phyloP scores from a whole-genome alignment of 345 rosid species.

The Abelmoschus esculentus region DNA sequence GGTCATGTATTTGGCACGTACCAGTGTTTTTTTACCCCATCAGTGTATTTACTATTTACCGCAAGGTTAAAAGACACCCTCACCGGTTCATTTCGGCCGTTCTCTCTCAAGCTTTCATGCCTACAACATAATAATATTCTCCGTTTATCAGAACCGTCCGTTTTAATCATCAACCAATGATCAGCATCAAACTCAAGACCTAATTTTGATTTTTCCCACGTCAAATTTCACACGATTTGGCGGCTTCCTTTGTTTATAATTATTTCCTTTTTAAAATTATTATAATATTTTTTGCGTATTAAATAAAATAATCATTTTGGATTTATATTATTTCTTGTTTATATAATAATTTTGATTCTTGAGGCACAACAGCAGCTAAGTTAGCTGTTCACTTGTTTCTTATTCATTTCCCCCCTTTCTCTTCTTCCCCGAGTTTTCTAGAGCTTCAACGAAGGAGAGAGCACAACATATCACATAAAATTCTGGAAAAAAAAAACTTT shows the following conservation, averaged over 20 bases:
- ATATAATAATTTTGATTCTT: constrained; percentile 4
- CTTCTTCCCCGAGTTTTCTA: constrained; percentile 36
- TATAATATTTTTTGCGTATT: no score
- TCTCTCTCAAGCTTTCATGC: constrained; percentile 21
- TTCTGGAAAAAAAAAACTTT: not conserved
- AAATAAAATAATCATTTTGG: not conserved
- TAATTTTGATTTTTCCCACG: no score
- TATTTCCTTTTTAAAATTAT: not conserved
- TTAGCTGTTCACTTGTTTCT: constrained; percentile 73
- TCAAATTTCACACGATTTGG: constrained; percentile 15
- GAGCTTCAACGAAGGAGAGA: constrained; percentile 19
- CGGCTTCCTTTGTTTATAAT: constrained; percentile 26
- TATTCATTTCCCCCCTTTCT: constrained; percentile 16
- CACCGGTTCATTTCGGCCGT: not conserved
- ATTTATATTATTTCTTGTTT: not conserved
- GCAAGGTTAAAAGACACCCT: not conserved
- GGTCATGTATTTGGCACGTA: not conserved
- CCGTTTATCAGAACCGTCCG: not conserved
- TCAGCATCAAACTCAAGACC: not conserved
- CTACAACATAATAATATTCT: not conserved
- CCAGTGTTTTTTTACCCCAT: not conserved
- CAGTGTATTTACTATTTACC: no score
- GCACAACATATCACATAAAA: constrained; percentile 11
- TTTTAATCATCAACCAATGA: constrained; percentile 21
- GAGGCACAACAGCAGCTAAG: constrained; percentile 31